phyloP scores from a whole-genome alignment of 1,139 yeast genomes.

The Blastobotrys petasosporus region DNA sequence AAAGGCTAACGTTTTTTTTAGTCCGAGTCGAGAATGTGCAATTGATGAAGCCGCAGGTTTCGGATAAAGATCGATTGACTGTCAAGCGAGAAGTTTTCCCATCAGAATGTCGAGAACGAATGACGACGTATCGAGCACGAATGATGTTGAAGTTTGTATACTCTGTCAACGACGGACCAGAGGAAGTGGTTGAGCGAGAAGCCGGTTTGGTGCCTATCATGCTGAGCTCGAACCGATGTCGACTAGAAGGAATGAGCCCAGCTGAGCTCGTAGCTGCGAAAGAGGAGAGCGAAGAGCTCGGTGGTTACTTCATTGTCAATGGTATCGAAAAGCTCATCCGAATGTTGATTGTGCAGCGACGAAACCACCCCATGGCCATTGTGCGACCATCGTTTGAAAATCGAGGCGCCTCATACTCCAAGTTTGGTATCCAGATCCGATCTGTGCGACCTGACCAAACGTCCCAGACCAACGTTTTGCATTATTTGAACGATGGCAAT shows the following conservation, averaged over 20 bases:
- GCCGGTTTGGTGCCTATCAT: constrained; percentile 90
- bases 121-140: constrained; percentile 42
- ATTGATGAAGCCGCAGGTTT: constrained; percentile 73
- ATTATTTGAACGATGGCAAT: constrained; percentile 91
- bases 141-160: constrained; percentile 76
- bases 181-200: constrained; percentile 70
- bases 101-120: constrained; percentile 78
- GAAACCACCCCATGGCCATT: constrained; percentile 97
- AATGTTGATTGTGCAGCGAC: constrained; percentile 95
- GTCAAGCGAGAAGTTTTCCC: constrained; percentile 81
- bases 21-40: constrained; percentile 84
- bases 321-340: constrained; percentile 96
- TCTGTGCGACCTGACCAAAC: constrained; percentile 95
- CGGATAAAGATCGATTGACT: constrained; percentile 70
- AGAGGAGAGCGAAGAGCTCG: constrained; percentile 94
- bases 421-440: constrained; percentile 90
- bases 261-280: constrained; percentile 66
- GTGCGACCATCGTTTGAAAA: constrained; percentile 91
- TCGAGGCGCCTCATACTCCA: constrained; percentile 87
- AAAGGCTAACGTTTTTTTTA: constrained; percentile 2
- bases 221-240: constrained; percentile 88
- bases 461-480: constrained; percentile 93
- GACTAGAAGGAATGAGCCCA: constrained; percentile 77
- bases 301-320: constrained; percentile 93
- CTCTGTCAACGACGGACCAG: constrained; percentile 81